Evolutionary conservation across 164 flowering plant genomes (phyloP), one percentile per base, ranked within the genome.

Genomic region (Euptelea pleiosperma): DNA sequence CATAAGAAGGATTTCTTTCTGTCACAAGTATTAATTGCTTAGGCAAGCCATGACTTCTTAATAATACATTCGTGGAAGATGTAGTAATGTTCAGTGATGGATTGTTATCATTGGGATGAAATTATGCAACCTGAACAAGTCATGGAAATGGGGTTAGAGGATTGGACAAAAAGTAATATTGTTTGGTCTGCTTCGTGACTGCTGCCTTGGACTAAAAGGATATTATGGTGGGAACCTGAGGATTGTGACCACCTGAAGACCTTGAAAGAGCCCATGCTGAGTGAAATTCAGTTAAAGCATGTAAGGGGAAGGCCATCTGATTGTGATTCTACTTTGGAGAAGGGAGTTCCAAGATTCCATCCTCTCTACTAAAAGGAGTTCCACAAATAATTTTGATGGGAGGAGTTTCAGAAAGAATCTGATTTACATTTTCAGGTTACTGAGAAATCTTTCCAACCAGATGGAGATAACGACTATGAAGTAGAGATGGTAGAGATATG

Each of bases 1-100:
- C 70, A 57, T 29, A 60, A 0, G 75, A 73, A 63, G 74, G 52
- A 53, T 66, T 60, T 44, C 69, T 61, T 44, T 28, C 67, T 1
- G 69, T 33, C 8, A 25, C 60, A 6, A 55, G 54, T 19, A 41
- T 36, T 25, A 69, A 73, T 60, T 67, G 51, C 66, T 60, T 66
- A 60, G 81, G 74, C 29, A 65, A 76, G 55, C 62, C 62, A 0
- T 72, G 67, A 41, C 65, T 70, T 62, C 47, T 49, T 25, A 54
- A 59, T 40, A 37, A 54, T 57, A 12, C 62, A 6, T 40, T 68
- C 1, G 3, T 18, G 12, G 65, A 67, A 24, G 49, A 57, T 34
- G 60, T 56, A n/a, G 64, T 37, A 60, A 60, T 30, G 52, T 50
- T 26, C 18, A 35, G 29, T 54, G 18, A 64, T 28, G 14, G 71